Evolutionary conservation across 345 rosid genomes (phyloP), one percentile per base, ranked within the genome.

Genomic region (Noccaea bulbosa): DNA sequence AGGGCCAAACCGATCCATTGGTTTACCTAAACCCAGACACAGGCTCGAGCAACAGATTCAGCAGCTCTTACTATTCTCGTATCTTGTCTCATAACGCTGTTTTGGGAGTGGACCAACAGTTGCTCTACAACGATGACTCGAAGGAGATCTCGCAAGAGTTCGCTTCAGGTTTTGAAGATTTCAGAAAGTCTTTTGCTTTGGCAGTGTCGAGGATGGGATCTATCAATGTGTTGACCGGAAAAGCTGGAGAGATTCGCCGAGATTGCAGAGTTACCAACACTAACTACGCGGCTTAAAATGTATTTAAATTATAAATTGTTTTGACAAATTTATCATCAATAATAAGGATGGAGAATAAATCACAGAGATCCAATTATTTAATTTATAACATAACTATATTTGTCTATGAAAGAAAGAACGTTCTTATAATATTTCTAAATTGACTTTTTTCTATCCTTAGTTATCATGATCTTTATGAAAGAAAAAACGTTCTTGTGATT

Each of bases 141-240:
- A 67, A 5, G 38, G 71, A 83, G 67, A 86, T 93, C 0, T 50
- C 79, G 2, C 45, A 78, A 27, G 93, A 90, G 79, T 87, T 86
- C 20, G 85, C 83, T 7, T 61, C 67, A 1, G 78, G 78, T 71
- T 81, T 83, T 4, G 96, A 90, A 69, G 90, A 85, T 52, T 84
- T 83, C 33, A 71, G 92, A 78, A 83, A 53, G 67, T 72, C 85
- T 2, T 82, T 88, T 59, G 89, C 96, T 2, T 81, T 85, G 50
- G 83, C 98, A 9, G 81, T 88, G 87, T 77, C 74, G 69, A 71
- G 91, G 50, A 86, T 93, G 98, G 98, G 97, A 67, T 82, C 79
- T 33, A 86, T 90, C 71, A 64, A 81, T 3, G 91, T 84, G 20
- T 67, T 88, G 68, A 88, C 98, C 0, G 92, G 89, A 12, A 72